These are phyloP conservation scores for Kodamaea neixiangensis DNA, from an alignment of 805 yeast genomes.

Conservation along the genomic window DNA sequence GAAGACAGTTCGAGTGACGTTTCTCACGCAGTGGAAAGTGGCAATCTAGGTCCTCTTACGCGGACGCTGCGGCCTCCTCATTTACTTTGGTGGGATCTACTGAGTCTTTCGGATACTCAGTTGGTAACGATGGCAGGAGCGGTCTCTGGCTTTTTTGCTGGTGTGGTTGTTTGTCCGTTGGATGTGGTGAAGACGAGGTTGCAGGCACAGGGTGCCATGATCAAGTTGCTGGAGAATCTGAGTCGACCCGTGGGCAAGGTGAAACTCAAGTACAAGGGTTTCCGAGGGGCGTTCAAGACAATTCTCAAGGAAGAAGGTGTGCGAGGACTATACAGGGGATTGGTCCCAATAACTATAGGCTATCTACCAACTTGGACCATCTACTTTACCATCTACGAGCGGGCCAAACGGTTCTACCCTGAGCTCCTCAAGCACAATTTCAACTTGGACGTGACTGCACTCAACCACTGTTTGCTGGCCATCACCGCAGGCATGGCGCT, in stretches of 20 bases:
- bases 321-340: slow-evolving; percentile 83
- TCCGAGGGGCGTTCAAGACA: slow-evolving; percentile 60
- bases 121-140: slow-evolving; percentile 88
- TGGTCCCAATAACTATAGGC: slow-evolving; percentile 90
- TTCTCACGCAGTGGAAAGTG: not conserved
- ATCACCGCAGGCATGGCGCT: slow-evolving; percentile 87
- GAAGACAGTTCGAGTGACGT: not conserved
- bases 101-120: slow-evolving; percentile 27
- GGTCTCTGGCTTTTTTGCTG: slow-evolving; percentile 88
- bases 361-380: slow-evolving; percentile 98
- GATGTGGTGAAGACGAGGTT: slow-evolving; percentile 94
- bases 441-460: slow-evolving; percentile 24
- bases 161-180: slow-evolving; percentile 88
- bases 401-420: slow-evolving; percentile 62
- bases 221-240: slow-evolving; percentile 9
- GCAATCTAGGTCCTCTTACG: not conserved
- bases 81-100: not conserved
- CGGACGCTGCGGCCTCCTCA: not conserved
- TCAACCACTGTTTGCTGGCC: slow-evolving; percentile 59
- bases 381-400: slow-evolving; percentile 87
- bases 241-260: slow-evolving; percentile 18
- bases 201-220: slow-evolving; percentile 80
- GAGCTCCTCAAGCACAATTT: slow-evolving; percentile 30
- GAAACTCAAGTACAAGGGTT: slow-evolving; percentile 52
- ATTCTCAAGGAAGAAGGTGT: slow-evolving; percentile 79